Base-by-base conservation (phyloP, 2,329 filamentous ascomycete genomes). In the Raffaelea albimanens region DNA sequence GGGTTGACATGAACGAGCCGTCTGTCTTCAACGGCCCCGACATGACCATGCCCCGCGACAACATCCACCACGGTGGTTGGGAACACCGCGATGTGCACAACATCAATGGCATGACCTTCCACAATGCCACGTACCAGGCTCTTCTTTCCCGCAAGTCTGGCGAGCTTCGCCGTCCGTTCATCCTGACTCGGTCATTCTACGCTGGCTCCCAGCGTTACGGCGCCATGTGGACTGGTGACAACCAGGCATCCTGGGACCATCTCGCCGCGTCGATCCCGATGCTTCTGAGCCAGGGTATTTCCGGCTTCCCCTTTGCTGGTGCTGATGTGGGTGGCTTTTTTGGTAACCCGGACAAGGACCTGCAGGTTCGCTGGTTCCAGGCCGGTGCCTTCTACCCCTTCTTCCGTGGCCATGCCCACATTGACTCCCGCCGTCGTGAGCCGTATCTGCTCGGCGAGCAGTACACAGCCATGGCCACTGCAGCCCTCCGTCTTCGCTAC, bases 1-100 rank as follows among this genome's bases (percentile, higher is more conserved):
- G 93, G 93, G 98, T 98, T 64, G 93, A 98, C 64, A 98, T 98
- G 93, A 97, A 96, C 62, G 93, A 98, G 69, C 93, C 93, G 0
- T 97, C 93, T 0, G 93, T 98, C 2, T 98, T 98, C 72, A 97
- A 97, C 63, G 93, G 93, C 0, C 93, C 93, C 0, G 93, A 98
- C 66, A 95, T 89, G 3, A 97, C 91, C 5, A 97, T 97, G 90
- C 93, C 93, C 52, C 96, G 96, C 67, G 93, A 98, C 70, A 98
- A 98, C 62, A 67, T 98, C 25, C 93, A 98, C 63, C 70, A 85
- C 59, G 90, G 80, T 45, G 80, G 85, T 60, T 98, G 93, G 93
- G 93, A 98, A 65, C 93, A 98, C 63, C 86, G 93, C 53, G 93
- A 98, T 61, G 70, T 98, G 5, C 93, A 98, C 72, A 97, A 98